A percentile compares a stretch with the other conserved stretches of the same genome.
Evolutionary conservation across 2,329 filamentous ascomycete species (phyloP).

Genomic region (Cladophialophora exuberans): DNA sequence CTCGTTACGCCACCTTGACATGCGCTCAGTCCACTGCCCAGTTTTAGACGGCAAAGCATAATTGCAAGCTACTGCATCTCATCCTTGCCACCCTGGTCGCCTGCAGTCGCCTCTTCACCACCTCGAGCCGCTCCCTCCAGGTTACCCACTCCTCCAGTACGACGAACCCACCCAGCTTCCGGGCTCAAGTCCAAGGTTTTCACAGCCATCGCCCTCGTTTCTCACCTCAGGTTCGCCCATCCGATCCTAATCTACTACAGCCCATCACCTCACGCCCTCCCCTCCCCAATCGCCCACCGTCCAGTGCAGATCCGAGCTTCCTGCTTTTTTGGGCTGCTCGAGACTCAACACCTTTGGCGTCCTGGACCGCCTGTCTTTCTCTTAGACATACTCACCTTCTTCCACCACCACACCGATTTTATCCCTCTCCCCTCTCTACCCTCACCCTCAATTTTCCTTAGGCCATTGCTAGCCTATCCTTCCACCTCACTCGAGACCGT

Average conservation of each 20-base stretch:
- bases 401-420: slow-evolving; percentile 17
- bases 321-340: slow-evolving; percentile 28
- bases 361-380: slow-evolving; percentile 24
- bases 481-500: slow-evolving; percentile 14
- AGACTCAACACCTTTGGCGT: slow-evolving; percentile 32
- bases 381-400: slow-evolving; percentile 11
- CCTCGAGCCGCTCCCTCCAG: slow-evolving; percentile 28
- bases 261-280: background rate
- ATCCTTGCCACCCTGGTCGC: slow-evolving; percentile 9
- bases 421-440: slow-evolving; percentile 14
- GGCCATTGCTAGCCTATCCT: slow-evolving; percentile 27
- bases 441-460: slow-evolving; percentile 15
- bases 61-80: slow-evolving; percentile 22
- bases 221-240: slow-evolving; percentile 14
- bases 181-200: too few species aligned
- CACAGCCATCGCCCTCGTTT: slow-evolving; percentile 1
- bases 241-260: slow-evolving; percentile 6
- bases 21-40: slow-evolving; percentile 22
- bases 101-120: slow-evolving; percentile 20
- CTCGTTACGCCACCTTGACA: slow-evolving; percentile 27
- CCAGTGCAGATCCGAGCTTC: slow-evolving; percentile 29
- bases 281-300: slow-evolving; percentile 12
- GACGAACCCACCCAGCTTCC: slow-evolving; percentile 8
- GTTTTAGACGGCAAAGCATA: slow-evolving; percentile 19
- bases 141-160: slow-evolving; percentile 16